Evolutionary conservation across 2,329 filamentous ascomycete genomes (phyloP).

Genomic region (Fusarium torreyae): DNA sequence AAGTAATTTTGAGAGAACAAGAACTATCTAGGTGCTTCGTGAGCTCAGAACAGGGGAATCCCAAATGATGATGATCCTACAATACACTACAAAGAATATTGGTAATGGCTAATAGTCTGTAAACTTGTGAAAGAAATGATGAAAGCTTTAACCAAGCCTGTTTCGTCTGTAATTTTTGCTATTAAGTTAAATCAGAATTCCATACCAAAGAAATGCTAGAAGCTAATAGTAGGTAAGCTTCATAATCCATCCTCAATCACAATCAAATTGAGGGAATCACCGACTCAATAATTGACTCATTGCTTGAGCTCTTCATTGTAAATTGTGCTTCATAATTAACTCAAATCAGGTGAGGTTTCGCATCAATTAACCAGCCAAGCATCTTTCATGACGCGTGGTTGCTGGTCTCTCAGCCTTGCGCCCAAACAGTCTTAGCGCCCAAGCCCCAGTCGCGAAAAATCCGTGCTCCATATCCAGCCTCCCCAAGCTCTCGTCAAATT

Average conservation of each 20-base stretch:
- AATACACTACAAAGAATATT: background rate
- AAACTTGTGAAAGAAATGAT: background rate
- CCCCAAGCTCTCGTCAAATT: constrained; percentile 54
- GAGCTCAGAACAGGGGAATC: background rate
- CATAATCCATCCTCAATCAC: no score
- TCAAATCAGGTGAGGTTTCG: background rate
- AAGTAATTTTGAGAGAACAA: background rate
- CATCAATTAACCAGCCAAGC: background rate
- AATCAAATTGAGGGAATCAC: background rate
- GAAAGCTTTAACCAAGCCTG: background rate
- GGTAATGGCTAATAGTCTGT: background rate
- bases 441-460: constrained; percentile 56
- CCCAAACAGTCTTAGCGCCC: constrained; percentile 55
- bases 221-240: no score
- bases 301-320: no score
- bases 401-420: constrained; percentile 53
- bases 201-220: background rate
- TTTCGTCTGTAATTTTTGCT: no score
- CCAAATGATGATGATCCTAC: background rate
- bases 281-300: no score
- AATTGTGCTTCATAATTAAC: background rate
- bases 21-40: background rate
- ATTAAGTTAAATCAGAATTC: no score
- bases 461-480: constrained; percentile 56
- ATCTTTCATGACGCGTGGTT: constrained; percentile 38